phyloP scores from a whole-genome alignment of 1,139 yeast species.

The Blastobotrys serpentis region DNA sequence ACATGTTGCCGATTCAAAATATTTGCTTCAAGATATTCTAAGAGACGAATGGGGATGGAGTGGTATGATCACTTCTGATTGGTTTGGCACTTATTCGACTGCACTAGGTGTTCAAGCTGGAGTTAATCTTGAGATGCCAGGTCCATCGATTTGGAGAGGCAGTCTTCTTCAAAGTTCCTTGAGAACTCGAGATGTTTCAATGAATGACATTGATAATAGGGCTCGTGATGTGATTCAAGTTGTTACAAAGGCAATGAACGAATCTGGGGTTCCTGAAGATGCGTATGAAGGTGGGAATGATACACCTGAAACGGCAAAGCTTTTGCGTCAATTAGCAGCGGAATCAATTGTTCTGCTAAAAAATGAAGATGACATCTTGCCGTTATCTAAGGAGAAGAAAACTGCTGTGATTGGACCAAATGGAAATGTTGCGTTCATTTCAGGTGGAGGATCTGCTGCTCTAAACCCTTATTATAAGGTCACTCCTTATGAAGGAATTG shows the following conservation, averaged over 20 bases:
- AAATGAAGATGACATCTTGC: slow-evolving; percentile 48
- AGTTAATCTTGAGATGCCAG: slow-evolving; percentile 65
- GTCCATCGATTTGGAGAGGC: slow-evolving; percentile 52
- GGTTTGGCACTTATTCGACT: slow-evolving; percentile 59
- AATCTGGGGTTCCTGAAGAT: slow-evolving; percentile 46
- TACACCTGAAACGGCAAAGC: slow-evolving; percentile 46
- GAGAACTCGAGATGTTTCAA: slow-evolving; percentile 24
- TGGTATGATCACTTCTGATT: slow-evolving; percentile 60
- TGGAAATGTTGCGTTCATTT: slow-evolving; percentile 44
- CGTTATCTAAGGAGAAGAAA: slow-evolving; percentile 40
- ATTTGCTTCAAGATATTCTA: slow-evolving; percentile 46
- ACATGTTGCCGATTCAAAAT: slow-evolving; percentile 51
- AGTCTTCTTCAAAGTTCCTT: slow-evolving; percentile 33
- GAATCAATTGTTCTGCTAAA: slow-evolving; percentile 54
- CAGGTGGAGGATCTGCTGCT: slow-evolving; percentile 58
- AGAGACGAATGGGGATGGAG: slow-evolving; percentile 57
- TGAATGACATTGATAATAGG: slow-evolving; percentile 43
- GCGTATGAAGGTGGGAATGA: slow-evolving; percentile 46
- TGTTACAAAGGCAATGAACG: slow-evolving; percentile 43
- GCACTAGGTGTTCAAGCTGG: slow-evolving; percentile 53
- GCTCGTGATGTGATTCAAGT: slow-evolving; percentile 49
- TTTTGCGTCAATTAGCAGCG: slow-evolving; percentile 50
- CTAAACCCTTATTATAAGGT: slow-evolving; percentile 47
- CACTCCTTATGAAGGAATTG: slow-evolving; percentile 49
- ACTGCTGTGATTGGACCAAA: slow-evolving; percentile 55